Evolutionary conservation across 352 stramenopile genomes (phyloP), one percentile per base, ranked within the genome.

Genomic region (Pythium volutum): DNA sequence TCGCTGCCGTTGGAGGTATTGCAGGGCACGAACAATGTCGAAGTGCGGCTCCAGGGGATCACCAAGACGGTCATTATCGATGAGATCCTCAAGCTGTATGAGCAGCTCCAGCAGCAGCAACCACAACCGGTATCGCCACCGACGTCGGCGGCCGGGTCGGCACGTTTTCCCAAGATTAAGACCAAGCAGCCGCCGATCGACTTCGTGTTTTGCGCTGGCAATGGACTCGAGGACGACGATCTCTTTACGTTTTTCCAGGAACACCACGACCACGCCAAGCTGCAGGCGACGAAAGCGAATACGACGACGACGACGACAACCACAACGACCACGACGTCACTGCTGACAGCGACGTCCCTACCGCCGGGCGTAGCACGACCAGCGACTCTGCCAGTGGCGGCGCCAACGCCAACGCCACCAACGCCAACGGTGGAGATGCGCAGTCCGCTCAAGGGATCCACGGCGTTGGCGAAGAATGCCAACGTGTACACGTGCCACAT

Each of bases 191-290:
- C 71, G 54, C 68, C 74, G 20, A 60, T 96, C 20, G 87, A 96
- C 56, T 95, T 96, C 55, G 75, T 96, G 20, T 85, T 96, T 53
- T 94, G 86, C 41, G 86, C 87, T 27, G 85, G 87, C 41, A 91
- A 94, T 54, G 84, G 88, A 4, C 66, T 90, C 4, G 86, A 88
- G 29, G 87, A 96, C 55, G 85, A 94, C 62, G 87, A 96, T 51
- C 63, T 96, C 55, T 96, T 95, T 58, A 79, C 79, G 64, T 92
- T 88, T 51, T 90, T 96, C 60, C 77, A 83, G 38, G 79, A 90
- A 57, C 77, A 88, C 39, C 71, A 75, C 51, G 77, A 84, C 51
- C 46, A 69, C 18, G 56, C 69, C 4, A 72, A 70, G 64, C 71
- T 73, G 27, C 39, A 50, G 6, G 29, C 27, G 5, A 20, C 46